A percentile compares a stretch with the other conserved stretches of the same genome.
Conservation (phyloP, 2,329 filamentous ascomycete genomes). For the Corynespora cassiicola region DNA sequence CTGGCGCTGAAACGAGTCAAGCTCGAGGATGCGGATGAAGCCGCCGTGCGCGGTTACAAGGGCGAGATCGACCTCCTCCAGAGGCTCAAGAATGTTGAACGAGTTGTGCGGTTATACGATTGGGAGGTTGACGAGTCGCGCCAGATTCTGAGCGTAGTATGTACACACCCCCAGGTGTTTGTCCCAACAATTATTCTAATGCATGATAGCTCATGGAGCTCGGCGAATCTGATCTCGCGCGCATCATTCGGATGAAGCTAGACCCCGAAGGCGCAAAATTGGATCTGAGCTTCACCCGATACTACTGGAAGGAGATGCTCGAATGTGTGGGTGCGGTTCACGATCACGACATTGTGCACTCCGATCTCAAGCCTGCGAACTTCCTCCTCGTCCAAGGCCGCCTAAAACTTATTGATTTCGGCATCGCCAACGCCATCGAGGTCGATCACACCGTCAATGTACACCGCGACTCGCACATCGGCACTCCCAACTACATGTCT, state of each 20-base stretch:
- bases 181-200: conserved; percentile 13
- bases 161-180: conserved; percentile 37
- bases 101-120: conserved; percentile 89
- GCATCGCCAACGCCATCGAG: conserved; percentile 96
- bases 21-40: conserved; percentile 85
- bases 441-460: conserved; percentile 96
- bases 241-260: conserved; percentile 76
- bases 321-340: conserved; percentile 93
- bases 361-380: conserved; percentile 95
- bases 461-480: conserved; percentile 92
- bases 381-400: conserved; percentile 91
- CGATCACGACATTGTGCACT: conserved; percentile 90
- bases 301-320: conserved; percentile 99
- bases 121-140: conserved; percentile 95
- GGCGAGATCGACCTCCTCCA: conserved; percentile 92
- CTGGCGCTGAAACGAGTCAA: conserved; percentile 94
- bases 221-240: conserved; percentile 91
- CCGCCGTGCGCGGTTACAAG: conserved; percentile 84
- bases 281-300: conserved; percentile 90
- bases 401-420: conserved; percentile 97
- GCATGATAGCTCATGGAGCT: conserved; percentile 85
- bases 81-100: conserved; percentile 81
- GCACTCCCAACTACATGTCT: conserved; percentile 98
- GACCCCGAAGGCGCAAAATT: conserved; percentile 68
- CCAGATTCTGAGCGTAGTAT: conserved; percentile 82